A percentile compares a stretch with the other conserved stretches of the same genome.
Conservation (phyloP, 768 basidiomycete genomes). For the Kwoniella sp. region DNA sequence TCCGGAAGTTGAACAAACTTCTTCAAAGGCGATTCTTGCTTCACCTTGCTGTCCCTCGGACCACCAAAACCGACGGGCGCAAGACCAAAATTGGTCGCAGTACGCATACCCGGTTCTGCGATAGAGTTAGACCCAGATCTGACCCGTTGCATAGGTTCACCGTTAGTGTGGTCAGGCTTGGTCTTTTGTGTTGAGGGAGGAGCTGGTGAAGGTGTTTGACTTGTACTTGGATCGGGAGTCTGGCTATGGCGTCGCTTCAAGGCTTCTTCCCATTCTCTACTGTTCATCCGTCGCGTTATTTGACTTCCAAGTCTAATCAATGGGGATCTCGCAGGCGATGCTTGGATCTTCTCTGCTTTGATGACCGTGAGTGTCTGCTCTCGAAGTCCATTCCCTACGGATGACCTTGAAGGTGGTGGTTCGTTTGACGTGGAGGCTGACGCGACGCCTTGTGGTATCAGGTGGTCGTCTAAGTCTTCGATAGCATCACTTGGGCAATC, state of each 20-base stretch:
- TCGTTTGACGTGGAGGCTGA: neutral
- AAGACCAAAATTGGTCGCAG: neutral
- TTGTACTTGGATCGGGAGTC: neutral
- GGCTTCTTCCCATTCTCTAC: neutral
- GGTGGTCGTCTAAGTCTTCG: neutral
- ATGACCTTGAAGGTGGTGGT: neutral
- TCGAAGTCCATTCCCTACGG: neutral
- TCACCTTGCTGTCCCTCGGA: neutral
- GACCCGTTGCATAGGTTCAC: neutral
- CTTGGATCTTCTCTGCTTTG: neutral
- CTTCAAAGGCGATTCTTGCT: slow-evolving; percentile 5
- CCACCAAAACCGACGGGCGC: neutral
- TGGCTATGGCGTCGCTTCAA: neutral
- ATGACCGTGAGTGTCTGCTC: neutral
- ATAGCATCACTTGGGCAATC: no score
- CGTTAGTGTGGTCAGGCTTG: neutral
- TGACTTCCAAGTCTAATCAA: neutral
- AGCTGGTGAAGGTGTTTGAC: neutral
- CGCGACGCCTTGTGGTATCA: neutral
- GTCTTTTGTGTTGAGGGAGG: neutral
- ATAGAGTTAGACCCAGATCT: slow-evolving; percentile 1
- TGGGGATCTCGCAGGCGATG: neutral
- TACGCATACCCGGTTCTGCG: neutral
- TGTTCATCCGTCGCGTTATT: neutral
- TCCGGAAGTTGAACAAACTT: neutral